phyloP scores from a whole-genome alignment of 768 basidiomycete genomes.

The Lactarius sanguifluus region DNA sequence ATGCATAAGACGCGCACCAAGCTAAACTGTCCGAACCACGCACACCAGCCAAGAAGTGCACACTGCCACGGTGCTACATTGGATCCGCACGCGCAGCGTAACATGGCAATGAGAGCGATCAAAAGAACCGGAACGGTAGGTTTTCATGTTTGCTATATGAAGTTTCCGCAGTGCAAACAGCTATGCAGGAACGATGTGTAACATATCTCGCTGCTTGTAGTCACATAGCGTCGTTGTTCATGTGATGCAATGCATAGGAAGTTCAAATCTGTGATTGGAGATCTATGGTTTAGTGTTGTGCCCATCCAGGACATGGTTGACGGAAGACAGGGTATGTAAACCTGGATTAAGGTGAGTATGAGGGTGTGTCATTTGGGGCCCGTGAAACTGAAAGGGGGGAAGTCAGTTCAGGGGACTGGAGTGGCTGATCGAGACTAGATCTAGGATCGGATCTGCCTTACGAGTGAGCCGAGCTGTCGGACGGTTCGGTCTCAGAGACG shows the following conservation, averaged over 20 bases:
- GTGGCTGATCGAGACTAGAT: slow-evolving; percentile 15
- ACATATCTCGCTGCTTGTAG: slow-evolving; percentile 2
- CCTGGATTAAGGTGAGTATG: background rate
- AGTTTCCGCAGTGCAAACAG: background rate
- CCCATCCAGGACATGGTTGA: background rate
- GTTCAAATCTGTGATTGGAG: background rate
- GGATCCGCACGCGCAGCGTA: background rate
- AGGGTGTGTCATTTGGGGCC: slow-evolving; percentile 9
- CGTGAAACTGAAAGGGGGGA: slow-evolving; percentile 5
- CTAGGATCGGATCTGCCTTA: slow-evolving; percentile 19
- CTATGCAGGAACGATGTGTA: background rate
- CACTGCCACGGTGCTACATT: slow-evolving; percentile 3
- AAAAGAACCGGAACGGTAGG: background rate
- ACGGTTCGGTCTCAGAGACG: slow-evolving; percentile 12
- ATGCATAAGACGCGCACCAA: background rate
- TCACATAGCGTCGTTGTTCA: slow-evolving; percentile 6
- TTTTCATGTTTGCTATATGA: background rate
- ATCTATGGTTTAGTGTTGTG: slow-evolving; percentile 1
- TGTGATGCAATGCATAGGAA: slow-evolving; percentile 2
- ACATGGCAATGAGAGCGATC: background rate
- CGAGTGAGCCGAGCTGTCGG: background rate
- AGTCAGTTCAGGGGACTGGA: background rate
- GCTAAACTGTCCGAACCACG: background rate
- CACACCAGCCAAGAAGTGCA: background rate
- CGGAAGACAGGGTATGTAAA: slow-evolving; percentile 1